These are phyloP conservation scores for Euphrasia arctica DNA, from an alignment of 305 asterid genomes.

Conservation along the genomic window DNA sequence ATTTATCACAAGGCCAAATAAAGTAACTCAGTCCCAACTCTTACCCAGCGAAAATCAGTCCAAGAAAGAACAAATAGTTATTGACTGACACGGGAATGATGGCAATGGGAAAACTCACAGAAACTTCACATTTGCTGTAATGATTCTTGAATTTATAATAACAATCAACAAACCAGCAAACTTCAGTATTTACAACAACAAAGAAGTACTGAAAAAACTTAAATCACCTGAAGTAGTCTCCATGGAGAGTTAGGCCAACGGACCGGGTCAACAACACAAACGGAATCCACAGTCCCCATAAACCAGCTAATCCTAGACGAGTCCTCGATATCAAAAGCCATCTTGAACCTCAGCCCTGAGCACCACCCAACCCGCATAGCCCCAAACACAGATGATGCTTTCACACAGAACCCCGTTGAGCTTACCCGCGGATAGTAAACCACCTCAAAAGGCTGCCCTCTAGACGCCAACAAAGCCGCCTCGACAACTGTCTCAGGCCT, in stretches of 20 bases:
- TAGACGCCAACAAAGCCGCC: not conserved
- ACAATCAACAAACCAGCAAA: not conserved
- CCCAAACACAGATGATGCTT: conserved; percentile 44
- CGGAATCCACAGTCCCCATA: conserved; percentile 71
- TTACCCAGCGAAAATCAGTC: not conserved
- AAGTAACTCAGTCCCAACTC: not conserved
- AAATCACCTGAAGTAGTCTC: conserved; percentile 76
- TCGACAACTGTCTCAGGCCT: not conserved
- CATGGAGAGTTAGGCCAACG: conserved; percentile 92
- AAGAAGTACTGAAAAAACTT: not conserved
- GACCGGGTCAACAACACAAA: conserved; percentile 54
- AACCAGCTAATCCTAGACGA: conserved; percentile 84
- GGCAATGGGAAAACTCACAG: not conserved
- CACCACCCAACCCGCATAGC: conserved; percentile 69
- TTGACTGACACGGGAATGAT: not conserved
- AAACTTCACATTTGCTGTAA: not conserved
- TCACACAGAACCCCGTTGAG: conserved; percentile 72
- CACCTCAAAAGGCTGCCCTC: conserved; percentile 25
- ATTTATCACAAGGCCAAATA: not conserved
- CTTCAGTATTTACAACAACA: not conserved
- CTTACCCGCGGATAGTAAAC: conserved; percentile 68
- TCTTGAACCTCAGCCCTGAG: conserved; percentile 79
- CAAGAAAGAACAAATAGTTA: not conserved
- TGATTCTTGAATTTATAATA: not conserved
- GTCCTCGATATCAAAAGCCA: conserved; percentile 90